Conservation (phyloP, 305 asterid genomes). For the Fraxinus platypoda region DNA sequence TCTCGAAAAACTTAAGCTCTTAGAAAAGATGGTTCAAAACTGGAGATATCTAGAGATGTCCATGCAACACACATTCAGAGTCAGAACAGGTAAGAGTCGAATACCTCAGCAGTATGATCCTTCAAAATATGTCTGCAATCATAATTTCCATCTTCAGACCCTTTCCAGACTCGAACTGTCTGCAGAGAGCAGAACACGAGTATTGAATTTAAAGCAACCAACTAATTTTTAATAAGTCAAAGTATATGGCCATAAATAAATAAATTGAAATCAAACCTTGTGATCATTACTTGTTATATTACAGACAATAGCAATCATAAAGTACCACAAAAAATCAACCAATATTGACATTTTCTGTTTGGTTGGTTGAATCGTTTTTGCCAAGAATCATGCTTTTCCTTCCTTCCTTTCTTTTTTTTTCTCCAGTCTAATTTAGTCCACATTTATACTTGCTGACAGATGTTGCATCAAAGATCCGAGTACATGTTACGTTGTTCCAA, state of each 20-base stretch:
- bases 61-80: neutral
- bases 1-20: neutral
- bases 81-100: constrained; percentile 1
- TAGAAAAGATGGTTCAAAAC: neutral
- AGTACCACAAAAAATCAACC: neutral
- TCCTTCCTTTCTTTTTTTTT: neutral
- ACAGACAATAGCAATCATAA: neutral
- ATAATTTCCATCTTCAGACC: constrained; percentile 69
- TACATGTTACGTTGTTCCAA: neutral
- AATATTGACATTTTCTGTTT: neutral
- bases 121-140: constrained; percentile 67
- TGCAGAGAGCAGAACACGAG: constrained; percentile 33
- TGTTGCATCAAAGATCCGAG: neutral
- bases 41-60: neutral
- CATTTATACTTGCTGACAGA: neutral
- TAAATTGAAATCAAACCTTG: neutral
- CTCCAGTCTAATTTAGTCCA: neutral
- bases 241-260: neutral
- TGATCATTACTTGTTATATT: neutral
- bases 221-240: neutral
- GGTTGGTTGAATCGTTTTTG: neutral
- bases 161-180: constrained; percentile 97
- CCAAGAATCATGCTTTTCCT: neutral
- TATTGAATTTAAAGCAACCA: constrained; percentile 5
- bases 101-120: constrained; percentile 96